These are phyloP conservation scores for Jatropha curcas DNA, from an alignment of 345 rosid species.

Conservation along the genomic window DNA sequence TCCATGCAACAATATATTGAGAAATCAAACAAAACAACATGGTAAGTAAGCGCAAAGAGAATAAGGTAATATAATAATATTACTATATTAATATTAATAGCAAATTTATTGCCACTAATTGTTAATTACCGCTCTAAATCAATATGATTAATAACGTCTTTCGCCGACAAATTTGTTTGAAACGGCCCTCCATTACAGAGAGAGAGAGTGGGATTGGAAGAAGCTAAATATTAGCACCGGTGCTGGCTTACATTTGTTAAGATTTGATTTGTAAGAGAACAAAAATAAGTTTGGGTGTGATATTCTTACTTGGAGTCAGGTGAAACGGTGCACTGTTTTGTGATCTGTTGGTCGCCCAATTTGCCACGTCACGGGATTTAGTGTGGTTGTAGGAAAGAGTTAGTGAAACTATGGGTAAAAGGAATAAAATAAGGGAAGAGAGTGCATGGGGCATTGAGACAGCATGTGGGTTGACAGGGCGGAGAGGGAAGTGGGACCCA, in stretches of 20 bases:
- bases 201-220: conserved; percentile 16
- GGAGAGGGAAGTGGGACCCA: conserved; percentile 42
- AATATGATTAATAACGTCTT: conserved; percentile 48
- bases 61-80: conserved; percentile 16
- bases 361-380: not conserved
- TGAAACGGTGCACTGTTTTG: not conserved
- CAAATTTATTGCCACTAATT: conserved; percentile 30
- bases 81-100: conserved; percentile 8
- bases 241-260: conserved; percentile 16
- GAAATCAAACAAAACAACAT: conserved; percentile 9
- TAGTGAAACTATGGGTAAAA: conserved; percentile 11
- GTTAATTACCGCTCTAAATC: conserved; percentile 11
- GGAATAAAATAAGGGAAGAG: conserved; percentile 11
- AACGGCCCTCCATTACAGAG: conserved; percentile 38
- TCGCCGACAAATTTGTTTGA: conserved; percentile 71
- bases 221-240: conserved; percentile 18
- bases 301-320: conserved; percentile 17
- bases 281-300: not conserved
- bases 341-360: not conserved
- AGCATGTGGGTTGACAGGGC: conserved; percentile 66
- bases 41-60: conserved; percentile 18
- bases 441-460: conserved; percentile 41
- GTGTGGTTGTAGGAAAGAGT: conserved; percentile 1
- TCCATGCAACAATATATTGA: too few relatives aligned
- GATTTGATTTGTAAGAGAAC: conserved; percentile 17